Evolutionary conservation across 176 grass and related monocot species (phyloP).

Genomic region (Phyllostachys edulis): DNA sequence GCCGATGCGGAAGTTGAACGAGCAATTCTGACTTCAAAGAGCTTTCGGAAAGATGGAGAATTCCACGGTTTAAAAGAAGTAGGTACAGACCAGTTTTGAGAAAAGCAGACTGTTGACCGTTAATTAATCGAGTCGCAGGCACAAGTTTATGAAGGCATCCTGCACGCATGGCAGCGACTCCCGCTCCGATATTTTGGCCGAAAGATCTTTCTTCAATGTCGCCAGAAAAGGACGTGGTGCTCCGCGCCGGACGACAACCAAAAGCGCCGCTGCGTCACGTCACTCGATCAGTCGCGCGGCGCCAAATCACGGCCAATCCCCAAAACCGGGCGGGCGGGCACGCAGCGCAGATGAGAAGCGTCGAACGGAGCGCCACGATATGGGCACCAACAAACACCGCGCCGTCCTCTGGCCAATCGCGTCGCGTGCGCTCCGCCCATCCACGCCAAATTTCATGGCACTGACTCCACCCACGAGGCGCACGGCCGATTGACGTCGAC

Average conservation of each 20-base stretch:
- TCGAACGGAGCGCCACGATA: not conserved
- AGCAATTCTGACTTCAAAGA: too few species aligned
- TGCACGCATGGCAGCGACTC: not conserved
- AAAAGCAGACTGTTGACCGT: not conserved
- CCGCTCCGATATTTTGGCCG: not conserved
- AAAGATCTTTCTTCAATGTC: too few species aligned
- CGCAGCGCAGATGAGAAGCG: not conserved
- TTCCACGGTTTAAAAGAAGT: not conserved
- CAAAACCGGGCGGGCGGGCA: not conserved
- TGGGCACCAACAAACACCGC: not conserved
- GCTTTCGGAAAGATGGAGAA: too few species aligned
- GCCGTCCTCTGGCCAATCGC: not conserved
- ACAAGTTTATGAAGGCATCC: too few species aligned
- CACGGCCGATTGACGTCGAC: not conserved
- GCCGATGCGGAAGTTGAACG: too few species aligned
- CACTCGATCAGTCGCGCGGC: not conserved
- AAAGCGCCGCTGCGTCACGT: not conserved
- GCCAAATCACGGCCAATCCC: not conserved
- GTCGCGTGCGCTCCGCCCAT: not conserved
- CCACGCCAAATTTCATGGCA: constrained; percentile 6
- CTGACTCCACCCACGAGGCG: not conserved
- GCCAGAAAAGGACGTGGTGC: not conserved
- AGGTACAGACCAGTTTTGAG: not conserved
- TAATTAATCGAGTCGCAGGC: too few species aligned
- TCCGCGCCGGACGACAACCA: not conserved